Base-by-base conservation (phyloP, 768 basidiomycete genomes). In the Pleurotus salmoneostramineus region DNA sequence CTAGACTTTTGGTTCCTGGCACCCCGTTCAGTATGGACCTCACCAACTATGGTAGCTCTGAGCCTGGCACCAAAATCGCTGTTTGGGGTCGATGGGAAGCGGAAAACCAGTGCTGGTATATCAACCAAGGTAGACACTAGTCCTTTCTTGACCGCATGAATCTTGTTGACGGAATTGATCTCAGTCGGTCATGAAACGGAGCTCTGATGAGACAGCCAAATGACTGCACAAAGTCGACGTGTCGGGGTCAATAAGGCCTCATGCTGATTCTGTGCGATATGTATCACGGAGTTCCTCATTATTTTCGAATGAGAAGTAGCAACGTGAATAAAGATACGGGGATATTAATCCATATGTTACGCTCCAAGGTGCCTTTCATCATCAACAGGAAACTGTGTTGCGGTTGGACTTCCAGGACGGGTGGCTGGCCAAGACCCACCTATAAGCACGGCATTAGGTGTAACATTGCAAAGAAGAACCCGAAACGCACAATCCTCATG, bases 21-120 rank as follows among this genome's bases (percentile, higher is more conserved):
- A 77, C 72, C 0, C n/a, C 52, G 6, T 68, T 66, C 58, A 71
- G 69, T 50, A 58, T 78, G 44, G 81, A 82, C 57, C 63, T 83
- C 15, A 66, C 73, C 6, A 70, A 80, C 50, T 62, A 77, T 50
- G 76, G 74, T 37, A 74, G 72, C 60, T 34, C 73, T 12, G 62
- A 61, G 0, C 70, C 69, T 4, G 79, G 81, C 1, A 80, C 79
- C 0, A 62, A 66, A 0, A 56, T 82, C 21, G 59, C 68, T n/a
- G 42, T 81, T 57, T 81, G 79, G 78, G 60, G 68, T 2, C 67
- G 69, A 34, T 77, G 74, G 76, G 63, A 65, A 0, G 45, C 56
- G 10, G 77, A 63, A 34, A 79, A 80, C 62, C 81, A 82, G 65
- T 14, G 8, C 52, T 55, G 52, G 52, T 32, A 32, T 17, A 40